Base-by-base conservation (phyloP, 208 protist genomes). In the Leishmania turanica region DNA sequence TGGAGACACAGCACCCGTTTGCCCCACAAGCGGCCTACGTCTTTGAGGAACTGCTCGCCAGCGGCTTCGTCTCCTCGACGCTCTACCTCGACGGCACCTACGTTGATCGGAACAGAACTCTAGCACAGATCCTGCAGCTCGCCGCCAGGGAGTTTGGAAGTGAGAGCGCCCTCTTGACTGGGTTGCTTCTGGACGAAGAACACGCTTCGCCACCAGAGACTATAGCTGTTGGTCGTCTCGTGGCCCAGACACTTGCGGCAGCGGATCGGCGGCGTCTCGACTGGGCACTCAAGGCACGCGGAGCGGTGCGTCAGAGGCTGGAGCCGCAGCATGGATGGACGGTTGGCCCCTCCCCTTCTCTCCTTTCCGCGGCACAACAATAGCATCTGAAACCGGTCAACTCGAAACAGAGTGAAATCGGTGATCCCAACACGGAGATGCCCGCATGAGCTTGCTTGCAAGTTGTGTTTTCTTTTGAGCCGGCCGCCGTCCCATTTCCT, bases 71-170 rank as follows among this genome's bases (percentile, higher is more conserved):
- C 6, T 78, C 76, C 15, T 42, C 87, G 3, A 60, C 74, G 0
- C 77, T 93, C 1, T 83, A 51, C n/a, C 40, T 93, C n/a, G 79
- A 78, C 1, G 90, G 90, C 42, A 72, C 78, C 21, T 79, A 80
- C 73, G n/a, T 54, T 0, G 77, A 90, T n/a, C 86, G 90, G 7
- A 40, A 72, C 11, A 40, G 82, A 2, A 34, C 40, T 3, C 78
- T 91, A 2, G 47, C 79, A 0, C 60, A 72, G 8, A 58, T 88
- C 1, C 13, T 84, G 0, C 47, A 89, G 37, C 3, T 34, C 11
- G 72, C 53, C 19, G 83, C 82, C 4, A 40, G 40, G 13, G 88
- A 93, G 64, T 93, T 93, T 64, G 90, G 83, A 21, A 60, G 78
- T 47, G 37, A 54, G 11, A 62, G 31, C 21, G 77, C 72, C 7